Conservation (phyloP, 1,284 basidiomycete species). For the Apiotrichum sp. region DNA sequence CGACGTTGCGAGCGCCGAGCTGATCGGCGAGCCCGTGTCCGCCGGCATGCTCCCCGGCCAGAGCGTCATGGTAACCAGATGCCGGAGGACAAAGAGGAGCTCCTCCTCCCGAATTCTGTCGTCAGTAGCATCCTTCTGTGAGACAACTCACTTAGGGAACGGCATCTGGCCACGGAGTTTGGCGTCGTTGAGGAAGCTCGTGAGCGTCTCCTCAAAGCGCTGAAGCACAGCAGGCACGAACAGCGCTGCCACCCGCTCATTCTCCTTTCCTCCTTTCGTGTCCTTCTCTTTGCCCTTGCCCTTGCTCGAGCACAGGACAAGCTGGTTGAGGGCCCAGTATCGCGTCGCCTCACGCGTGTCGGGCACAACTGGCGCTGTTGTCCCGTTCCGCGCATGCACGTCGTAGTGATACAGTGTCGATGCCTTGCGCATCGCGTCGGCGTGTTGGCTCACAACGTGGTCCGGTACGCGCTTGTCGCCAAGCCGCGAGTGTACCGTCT, state of each 20-base stretch:
- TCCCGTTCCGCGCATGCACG: slow-evolving; percentile 20
- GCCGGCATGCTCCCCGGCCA: slow-evolving; percentile 56
- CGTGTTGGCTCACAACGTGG: slow-evolving; percentile 62
- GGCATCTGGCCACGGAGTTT: slow-evolving; percentile 73
- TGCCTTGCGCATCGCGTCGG: slow-evolving; percentile 66
- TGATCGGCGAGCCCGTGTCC: background rate
- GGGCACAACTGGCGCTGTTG: slow-evolving; percentile 40
- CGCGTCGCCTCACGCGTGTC: slow-evolving; percentile 75
- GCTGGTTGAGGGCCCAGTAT: slow-evolving; percentile 88
- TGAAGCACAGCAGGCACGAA: slow-evolving; percentile 53
- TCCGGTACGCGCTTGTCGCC: slow-evolving; percentile 67
- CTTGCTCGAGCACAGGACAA: slow-evolving; percentile 52
- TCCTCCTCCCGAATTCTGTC: slow-evolving; percentile 79
- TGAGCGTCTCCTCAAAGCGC: slow-evolving; percentile 63
- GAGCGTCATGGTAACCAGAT: slow-evolving; percentile 61
- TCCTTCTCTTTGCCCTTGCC: background rate
- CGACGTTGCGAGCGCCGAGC: slow-evolving; percentile 57
- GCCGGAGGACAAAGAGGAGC: slow-evolving; percentile 71
- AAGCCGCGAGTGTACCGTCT: slow-evolving; percentile 68
- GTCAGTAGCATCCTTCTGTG: too few species aligned
- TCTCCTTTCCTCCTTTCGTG: background rate
- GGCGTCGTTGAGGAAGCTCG: slow-evolving; percentile 73
- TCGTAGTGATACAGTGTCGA: slow-evolving; percentile 59
- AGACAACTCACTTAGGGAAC: slow-evolving; percentile 61
- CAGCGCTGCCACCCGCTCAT: slow-evolving; percentile 3